Evolutionary conservation across 371 early-diverging fungal genomes (phyloP).

Genomic region (Dipsacomyces acuminosporus): DNA sequence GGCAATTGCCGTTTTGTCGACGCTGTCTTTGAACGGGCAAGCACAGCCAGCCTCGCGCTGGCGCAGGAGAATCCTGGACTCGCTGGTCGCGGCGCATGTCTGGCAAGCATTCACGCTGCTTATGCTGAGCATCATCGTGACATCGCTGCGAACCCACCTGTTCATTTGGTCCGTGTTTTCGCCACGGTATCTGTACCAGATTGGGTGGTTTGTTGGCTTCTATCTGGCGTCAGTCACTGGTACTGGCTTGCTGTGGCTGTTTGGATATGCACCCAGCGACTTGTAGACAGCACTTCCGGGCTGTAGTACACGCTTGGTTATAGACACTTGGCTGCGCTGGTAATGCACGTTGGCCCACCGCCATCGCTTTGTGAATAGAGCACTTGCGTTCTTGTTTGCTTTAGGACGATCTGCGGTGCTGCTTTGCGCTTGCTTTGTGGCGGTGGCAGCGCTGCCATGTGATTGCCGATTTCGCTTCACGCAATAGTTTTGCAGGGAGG

Average conservation of each 20-base stretch:
- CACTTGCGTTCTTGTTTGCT: too few species aligned
- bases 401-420: too few species aligned
- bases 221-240: slow-evolving; percentile 17
- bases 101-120: slow-evolving; percentile 54
- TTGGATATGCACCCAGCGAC: not conserved
- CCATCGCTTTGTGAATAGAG: too few species aligned
- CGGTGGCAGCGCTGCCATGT: too few species aligned
- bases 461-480: too few species aligned
- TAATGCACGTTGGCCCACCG: too few species aligned
- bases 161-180: slow-evolving; percentile 87
- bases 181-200: slow-evolving; percentile 73
- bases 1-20: slow-evolving; percentile 13
- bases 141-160: slow-evolving; percentile 63
- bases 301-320: too few species aligned
- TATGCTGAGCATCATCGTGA: slow-evolving; percentile 59
- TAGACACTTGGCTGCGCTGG: too few species aligned
- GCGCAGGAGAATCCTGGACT: slow-evolving; percentile 17
- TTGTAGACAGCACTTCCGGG: too few species aligned
- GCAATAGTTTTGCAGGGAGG: too few species aligned
- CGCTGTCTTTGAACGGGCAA: not conserved
- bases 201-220: slow-evolving; percentile 54
- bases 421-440: too few species aligned
- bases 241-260: slow-evolving; percentile 24
- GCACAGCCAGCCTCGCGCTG: not conserved
- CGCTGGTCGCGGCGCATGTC: slow-evolving; percentile 48